Percentiles rank a stretch among this genome's conserved stretches.
phyloP scores from a whole-genome alignment of 176 grass and related monocot genomes.

The Dendrocalamus sinicus region DNA sequence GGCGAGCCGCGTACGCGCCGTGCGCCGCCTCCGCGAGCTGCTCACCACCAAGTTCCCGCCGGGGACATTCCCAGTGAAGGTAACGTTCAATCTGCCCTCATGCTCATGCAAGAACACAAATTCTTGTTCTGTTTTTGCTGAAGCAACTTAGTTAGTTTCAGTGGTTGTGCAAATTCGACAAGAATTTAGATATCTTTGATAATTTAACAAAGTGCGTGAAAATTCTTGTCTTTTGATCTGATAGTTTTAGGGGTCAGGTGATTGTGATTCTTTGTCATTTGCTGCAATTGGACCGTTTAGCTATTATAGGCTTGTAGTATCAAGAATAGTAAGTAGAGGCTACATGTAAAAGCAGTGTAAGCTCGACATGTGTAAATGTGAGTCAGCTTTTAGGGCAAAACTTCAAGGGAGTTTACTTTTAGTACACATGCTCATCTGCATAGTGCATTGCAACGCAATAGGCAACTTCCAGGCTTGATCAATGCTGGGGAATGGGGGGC shows the following conservation, averaged over 20 bases:
- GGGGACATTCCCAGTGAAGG: conserved; percentile 97
- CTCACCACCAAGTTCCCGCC: conserved; percentile 93
- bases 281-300: conserved; percentile 19
- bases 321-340: neutral
- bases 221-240: conserved; percentile 17
- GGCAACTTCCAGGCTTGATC: conserved; percentile 6
- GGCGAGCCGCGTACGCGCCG: conserved; percentile 78
- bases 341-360: neutral
- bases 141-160: neutral
- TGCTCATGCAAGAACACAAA: conserved; percentile 1
- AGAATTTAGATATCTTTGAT: neutral
- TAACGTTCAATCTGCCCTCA: conserved; percentile 39
- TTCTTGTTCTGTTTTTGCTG: neutral
- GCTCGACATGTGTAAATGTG: conserved; percentile 29
- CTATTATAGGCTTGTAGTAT: neutral
- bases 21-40: conserved; percentile 84
- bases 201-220: neutral
- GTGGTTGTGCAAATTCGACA: conserved; percentile 9
- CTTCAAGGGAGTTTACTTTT: conserved; percentile 36
- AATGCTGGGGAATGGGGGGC: neutral
- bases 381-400: neutral
- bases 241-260: neutral
- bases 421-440: conserved; percentile 24
- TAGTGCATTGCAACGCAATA: neutral
- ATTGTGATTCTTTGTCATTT: conserved; percentile 22